Evolutionary conservation across 2,329 filamentous ascomycete species (phyloP).

Genomic region (Fusarium sp.): DNA sequence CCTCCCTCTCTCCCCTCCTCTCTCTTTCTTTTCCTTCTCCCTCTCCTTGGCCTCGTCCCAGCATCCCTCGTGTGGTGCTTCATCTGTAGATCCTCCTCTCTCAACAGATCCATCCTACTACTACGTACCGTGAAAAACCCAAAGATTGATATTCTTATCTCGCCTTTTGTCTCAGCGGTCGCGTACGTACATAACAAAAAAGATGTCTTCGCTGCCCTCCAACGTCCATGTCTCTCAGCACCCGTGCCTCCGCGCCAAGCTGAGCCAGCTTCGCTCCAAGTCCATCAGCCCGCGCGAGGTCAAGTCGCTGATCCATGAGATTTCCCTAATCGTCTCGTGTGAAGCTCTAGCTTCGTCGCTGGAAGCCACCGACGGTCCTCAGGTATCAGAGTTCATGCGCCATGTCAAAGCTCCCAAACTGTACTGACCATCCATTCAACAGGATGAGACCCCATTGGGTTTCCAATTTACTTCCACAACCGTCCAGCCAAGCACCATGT

Average conservation of each 20-base stretch:
- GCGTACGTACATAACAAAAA: conserved; percentile 6
- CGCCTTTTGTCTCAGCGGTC: not conserved
- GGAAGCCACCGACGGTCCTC: conserved; percentile 67
- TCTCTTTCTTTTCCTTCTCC: conserved; percentile 28
- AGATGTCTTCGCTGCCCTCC: conserved; percentile 60
- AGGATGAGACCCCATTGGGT: conserved; percentile 85
- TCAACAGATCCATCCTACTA: conserved; percentile 6
- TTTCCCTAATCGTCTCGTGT: conserved; percentile 82
- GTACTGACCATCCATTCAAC: conserved; percentile 4
- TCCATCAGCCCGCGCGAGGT: conserved; percentile 79
- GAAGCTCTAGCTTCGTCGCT: conserved; percentile 81
- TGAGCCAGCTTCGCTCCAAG: conserved; percentile 86
- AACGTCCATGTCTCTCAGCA: conserved; percentile 85
- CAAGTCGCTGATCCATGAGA: conserved; percentile 86
- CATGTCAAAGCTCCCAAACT: not conserved
- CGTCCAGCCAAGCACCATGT: conserved; percentile 75
- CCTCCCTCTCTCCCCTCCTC: conserved; percentile 10
- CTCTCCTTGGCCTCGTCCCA: conserved; percentile 45
- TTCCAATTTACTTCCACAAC: conserved; percentile 77
- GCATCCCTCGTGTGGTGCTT: conserved; percentile 38
- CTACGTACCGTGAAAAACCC: not conserved
- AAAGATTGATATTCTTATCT: conserved; percentile 1
- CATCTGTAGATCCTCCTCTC: conserved; percentile 27
- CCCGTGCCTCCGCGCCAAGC: conserved; percentile 88
- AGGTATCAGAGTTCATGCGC: conserved; percentile 62